Conservation (phyloP, 805 yeast species). For the Saturnispora galanensis region DNA sequence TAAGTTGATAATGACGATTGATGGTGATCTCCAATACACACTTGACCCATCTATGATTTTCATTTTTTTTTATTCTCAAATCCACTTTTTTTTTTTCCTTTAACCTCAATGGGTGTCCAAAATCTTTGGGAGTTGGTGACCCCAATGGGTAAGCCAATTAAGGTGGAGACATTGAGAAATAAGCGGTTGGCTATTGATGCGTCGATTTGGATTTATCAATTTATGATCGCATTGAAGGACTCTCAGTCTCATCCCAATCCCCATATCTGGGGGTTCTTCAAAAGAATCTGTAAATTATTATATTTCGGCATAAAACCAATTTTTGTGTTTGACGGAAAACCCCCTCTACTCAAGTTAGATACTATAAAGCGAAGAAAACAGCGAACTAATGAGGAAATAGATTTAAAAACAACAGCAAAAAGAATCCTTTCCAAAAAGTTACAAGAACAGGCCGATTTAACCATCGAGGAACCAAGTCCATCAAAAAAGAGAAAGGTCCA, state of each 20-base stretch:
- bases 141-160: slow-evolving; percentile 83
- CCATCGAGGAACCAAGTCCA: neutral
- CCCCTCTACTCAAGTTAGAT: slow-evolving; percentile 69
- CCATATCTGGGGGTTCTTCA: slow-evolving; percentile 90
- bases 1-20: too few relatives aligned
- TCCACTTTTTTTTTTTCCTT: neutral
- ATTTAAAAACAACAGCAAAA: slow-evolving; percentile 67
- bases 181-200: slow-evolving; percentile 91
- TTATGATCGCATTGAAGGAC: slow-evolving; percentile 89
- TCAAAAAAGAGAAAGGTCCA: neutral
- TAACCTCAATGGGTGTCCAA: slow-evolving; percentile 82
- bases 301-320: slow-evolving; percentile 83
- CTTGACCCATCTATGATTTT: too few relatives aligned
- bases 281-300: slow-evolving; percentile 83
- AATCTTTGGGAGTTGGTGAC: slow-evolving; percentile 89
- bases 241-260: slow-evolving; percentile 66
- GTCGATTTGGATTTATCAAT: slow-evolving; percentile 97
- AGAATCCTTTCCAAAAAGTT: slow-evolving; percentile 71
- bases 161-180: slow-evolving; percentile 73
- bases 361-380: slow-evolving; percentile 65
- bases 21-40: too few relatives aligned
- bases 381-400: slow-evolving; percentile 39
- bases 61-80: neutral
- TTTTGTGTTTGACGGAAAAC: slow-evolving; percentile 94
- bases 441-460: slow-evolving; percentile 40